These are phyloP conservation scores for Salvia sclarea DNA, from an alignment of 305 asterid species.

Conservation along the genomic window DNA sequence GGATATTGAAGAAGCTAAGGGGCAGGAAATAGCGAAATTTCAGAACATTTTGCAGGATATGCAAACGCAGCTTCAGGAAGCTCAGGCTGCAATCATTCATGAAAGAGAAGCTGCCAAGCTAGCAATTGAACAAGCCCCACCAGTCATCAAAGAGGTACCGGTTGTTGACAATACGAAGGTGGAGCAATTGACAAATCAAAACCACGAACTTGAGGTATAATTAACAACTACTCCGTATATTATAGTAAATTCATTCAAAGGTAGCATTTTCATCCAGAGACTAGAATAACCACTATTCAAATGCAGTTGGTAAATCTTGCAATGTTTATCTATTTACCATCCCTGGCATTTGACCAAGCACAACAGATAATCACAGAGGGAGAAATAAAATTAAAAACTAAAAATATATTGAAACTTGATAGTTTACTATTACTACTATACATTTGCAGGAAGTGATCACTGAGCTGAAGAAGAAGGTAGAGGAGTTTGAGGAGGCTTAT, in stretches of 20 bases:
- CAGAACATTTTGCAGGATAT: conserved; percentile 66
- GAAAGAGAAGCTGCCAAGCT: conserved; percentile 87
- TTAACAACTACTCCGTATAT: too few relatives aligned
- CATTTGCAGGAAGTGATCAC: conserved; percentile 64
- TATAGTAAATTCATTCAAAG: conserved; percentile 20
- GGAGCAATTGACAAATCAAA: conserved; percentile 71
- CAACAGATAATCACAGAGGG: too few relatives aligned
- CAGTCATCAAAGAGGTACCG: conserved; percentile 85
- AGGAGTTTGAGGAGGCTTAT: conserved; percentile 63
- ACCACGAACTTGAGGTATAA: conserved; percentile 73
- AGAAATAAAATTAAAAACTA: too few relatives aligned
- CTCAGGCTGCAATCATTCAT: conserved; percentile 60
- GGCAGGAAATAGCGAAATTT: conserved; percentile 74
- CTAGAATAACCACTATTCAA: conserved; percentile 16
- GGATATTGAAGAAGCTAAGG: conserved; percentile 92
- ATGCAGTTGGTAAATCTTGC: conserved; percentile 27
- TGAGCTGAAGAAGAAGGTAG: conserved; percentile 63
- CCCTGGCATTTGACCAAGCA: too few relatives aligned
- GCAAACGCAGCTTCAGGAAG: conserved; percentile 75
- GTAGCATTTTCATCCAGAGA: neutral
- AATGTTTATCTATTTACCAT: too few relatives aligned
- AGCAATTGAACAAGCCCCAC: conserved; percentile 94
- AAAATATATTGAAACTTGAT: too few relatives aligned
- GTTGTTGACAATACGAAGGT: conserved; percentile 76
- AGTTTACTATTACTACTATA: neutral